Percentiles rank a stretch among this genome's conserved stretches.
phyloP scores from a whole-genome alignment of 2,329 filamentous ascomycete genomes.

The Fusarium sp. region DNA sequence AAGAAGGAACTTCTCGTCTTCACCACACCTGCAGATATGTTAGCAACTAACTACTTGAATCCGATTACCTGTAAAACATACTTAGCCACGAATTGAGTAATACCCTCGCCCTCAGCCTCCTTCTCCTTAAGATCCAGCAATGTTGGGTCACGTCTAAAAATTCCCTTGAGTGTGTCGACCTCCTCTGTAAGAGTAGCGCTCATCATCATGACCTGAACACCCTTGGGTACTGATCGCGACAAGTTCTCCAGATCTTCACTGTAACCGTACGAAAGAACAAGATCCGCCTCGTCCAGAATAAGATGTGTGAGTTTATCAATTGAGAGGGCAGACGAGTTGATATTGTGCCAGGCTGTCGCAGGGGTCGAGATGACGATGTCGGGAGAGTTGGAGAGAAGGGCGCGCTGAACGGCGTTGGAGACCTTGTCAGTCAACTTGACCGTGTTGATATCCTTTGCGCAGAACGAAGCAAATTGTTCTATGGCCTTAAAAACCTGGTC shows the following conservation, averaged over 20 bases:
- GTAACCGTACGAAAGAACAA: constrained; percentile 94
- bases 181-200: constrained; percentile 92
- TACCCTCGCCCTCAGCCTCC: constrained; percentile 79
- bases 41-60: constrained; percentile 14
- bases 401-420: constrained; percentile 87
- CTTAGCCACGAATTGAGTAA: constrained; percentile 90
- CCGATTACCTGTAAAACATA: constrained; percentile 52
- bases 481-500: constrained; percentile 88
- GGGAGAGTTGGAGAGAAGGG: constrained; percentile 85
- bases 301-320: constrained; percentile 79
- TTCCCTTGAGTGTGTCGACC: constrained; percentile 83
- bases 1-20: constrained; percentile 96
- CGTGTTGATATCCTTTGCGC: constrained; percentile 82
- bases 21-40: constrained; percentile 72
- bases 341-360: constrained; percentile 81
- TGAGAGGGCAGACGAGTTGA: constrained; percentile 73
- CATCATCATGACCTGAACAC: constrained; percentile 91
- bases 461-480: constrained; percentile 82
- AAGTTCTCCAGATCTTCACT: constrained; percentile 89
- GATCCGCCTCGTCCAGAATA: constrained; percentile 93
- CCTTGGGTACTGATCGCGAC: constrained; percentile 81
- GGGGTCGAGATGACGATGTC: constrained; percentile 94
- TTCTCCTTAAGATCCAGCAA: constrained; percentile 86
- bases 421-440: constrained; percentile 93
- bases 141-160: constrained; percentile 86